phyloP scores from a whole-genome alignment of 176 grass and related monocot species.

The Canna indica region DNA sequence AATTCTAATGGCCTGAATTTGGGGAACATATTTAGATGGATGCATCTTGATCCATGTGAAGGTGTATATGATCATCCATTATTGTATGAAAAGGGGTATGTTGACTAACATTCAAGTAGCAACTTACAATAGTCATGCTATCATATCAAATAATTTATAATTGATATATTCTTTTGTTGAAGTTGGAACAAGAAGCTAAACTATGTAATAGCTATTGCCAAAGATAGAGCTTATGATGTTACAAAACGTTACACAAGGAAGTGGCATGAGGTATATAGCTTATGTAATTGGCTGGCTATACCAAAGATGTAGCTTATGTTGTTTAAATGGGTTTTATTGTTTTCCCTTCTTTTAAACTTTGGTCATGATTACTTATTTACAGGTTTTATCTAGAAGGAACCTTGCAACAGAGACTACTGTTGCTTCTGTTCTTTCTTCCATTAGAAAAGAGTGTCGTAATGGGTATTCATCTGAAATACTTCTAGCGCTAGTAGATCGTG shows the following conservation, averaged over 20 bases:
- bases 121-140: neutral
- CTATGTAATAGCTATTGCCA: conserved; percentile 83
- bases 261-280: conserved; percentile 79
- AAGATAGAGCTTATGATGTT: conserved; percentile 70
- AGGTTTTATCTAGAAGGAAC: conserved; percentile 72
- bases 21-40: conserved; percentile 66
- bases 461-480: conserved; percentile 45
- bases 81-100: conserved; percentile 86
- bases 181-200: conserved; percentile 95
- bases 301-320: too few relatives aligned
- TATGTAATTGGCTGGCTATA: too few relatives aligned
- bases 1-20: neutral
- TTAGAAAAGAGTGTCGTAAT: conserved; percentile 55
- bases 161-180: conserved; percentile 29
- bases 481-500: conserved; percentile 34
- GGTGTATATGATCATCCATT: conserved; percentile 87
- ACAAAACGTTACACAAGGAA: conserved; percentile 93
- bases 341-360: neutral
- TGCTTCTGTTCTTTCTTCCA: conserved; percentile 48
- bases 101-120: neutral
- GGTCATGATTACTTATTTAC: conserved; percentile 18
- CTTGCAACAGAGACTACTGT: conserved; percentile 57
- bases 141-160: too few relatives aligned
- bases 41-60: conserved; percentile 98
- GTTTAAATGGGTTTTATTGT: neutral